phyloP scores from a whole-genome alignment of 129 eudicot species.

The Flaveria ramosissima region DNA sequence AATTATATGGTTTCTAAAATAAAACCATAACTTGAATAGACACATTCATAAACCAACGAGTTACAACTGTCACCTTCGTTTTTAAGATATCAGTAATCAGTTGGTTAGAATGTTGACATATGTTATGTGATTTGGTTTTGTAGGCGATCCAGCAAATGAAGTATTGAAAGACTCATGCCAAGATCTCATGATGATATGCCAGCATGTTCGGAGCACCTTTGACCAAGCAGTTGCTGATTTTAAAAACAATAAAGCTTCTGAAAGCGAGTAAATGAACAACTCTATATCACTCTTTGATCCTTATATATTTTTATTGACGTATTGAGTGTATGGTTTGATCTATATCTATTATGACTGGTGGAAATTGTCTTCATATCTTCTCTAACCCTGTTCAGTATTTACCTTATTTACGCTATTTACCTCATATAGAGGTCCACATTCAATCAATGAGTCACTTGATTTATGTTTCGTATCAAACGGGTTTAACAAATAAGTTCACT shows the following conservation, averaged over 20 bases:
- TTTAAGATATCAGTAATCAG: neutral
- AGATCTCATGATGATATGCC: slow-evolving; percentile 71
- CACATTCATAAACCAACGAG: neutral
- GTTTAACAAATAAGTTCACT: neutral
- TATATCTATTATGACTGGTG: slow-evolving; percentile 12
- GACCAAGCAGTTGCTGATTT: slow-evolving; percentile 62
- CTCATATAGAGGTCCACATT: neutral
- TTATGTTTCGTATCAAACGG: neutral
- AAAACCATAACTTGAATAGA: neutral
- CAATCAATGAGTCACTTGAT: neutral
- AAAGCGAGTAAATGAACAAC: slow-evolving; percentile 28
- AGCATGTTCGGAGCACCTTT: slow-evolving; percentile 74
- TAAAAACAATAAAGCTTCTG: slow-evolving; percentile 40
- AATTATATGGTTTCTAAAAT: neutral
- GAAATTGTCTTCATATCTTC: slow-evolving; percentile 6
- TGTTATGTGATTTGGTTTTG: slow-evolving; percentile 8
- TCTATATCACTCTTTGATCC: neutral
- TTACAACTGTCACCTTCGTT: neutral
- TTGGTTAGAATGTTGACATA: neutral
- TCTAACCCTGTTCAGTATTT: neutral
- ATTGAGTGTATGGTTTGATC: slow-evolving; percentile 15
- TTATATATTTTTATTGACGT: neutral
- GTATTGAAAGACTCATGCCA: slow-evolving; percentile 86
- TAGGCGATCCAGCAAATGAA: slow-evolving; percentile 84
- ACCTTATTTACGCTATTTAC: neutral